These are phyloP conservation scores for Austroboletus niveus DNA, from an alignment of 1,284 basidiomycete species.

Conservation along the genomic window DNA sequence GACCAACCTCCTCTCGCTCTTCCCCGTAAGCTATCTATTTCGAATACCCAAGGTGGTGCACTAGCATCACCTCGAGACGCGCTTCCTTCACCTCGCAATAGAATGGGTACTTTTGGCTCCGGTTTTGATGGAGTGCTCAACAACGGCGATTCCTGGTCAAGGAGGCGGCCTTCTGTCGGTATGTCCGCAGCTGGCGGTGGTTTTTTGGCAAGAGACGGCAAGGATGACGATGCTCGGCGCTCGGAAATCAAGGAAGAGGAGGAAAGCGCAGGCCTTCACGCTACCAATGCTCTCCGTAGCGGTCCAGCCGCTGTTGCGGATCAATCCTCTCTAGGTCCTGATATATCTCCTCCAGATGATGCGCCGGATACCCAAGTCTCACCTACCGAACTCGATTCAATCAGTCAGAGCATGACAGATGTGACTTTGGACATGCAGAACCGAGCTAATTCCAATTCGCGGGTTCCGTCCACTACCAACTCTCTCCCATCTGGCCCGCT, in stretches of 20 bases:
- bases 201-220: conserved; percentile 36
- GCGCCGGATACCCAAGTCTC: conserved; percentile 8
- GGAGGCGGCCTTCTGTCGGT: conserved; percentile 56
- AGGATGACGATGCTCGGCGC: conserved; percentile 41
- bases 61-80: conserved; percentile 58
- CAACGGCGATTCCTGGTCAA: conserved; percentile 64
- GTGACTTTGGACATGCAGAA: conserved; percentile 19
- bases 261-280: conserved; percentile 38
- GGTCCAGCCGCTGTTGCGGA: conserved; percentile 7
- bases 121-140: conserved; percentile 73
- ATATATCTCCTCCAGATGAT: conserved; percentile 10
- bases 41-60: conserved; percentile 51
- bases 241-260: conserved; percentile 59
- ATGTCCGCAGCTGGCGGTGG: conserved; percentile 40
- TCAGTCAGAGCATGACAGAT: conserved; percentile 11
- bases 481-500: conserved; percentile 36
- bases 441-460: conserved; percentile 5
- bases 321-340: conserved; percentile 9
- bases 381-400: conserved; percentile 7
- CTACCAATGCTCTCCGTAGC: conserved; percentile 9
- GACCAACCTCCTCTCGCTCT: conserved; percentile 48
- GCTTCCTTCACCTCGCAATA: conserved; percentile 64
- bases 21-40: conserved; percentile 70
- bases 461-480: conserved; percentile 15
- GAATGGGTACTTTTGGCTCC: conserved; percentile 50